Evolutionary conservation across 2,329 filamentous ascomycete genomes (phyloP), one percentile per base, ranked within the genome.

Genomic region (Talaromyces amestolkiae): DNA sequence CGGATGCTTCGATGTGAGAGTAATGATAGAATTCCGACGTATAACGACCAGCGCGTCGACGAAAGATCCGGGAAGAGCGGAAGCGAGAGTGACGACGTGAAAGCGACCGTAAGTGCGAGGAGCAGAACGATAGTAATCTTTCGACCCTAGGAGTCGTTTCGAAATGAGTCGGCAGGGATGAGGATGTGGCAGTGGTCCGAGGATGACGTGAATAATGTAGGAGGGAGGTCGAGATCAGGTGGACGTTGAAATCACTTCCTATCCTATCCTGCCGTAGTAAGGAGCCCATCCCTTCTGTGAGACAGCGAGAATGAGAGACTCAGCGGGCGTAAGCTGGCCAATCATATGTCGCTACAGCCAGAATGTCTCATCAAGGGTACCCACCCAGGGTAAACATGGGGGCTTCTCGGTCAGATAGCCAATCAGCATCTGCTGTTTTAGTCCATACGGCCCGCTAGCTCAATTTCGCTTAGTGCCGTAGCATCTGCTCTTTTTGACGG

Each of bases 161-260:
- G 53, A 37, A 37, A 56, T 56, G 53, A 56, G 53, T 56, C 53
- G 31, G 33, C 53, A 56, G 53, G 53, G 53, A 39, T 56, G 53
- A 37, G 19, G 37, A 56, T 24, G 51, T 27, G 15, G 43, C 43
- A 6, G 9, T 15, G 11, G 22, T 19, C 24, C n/a, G 11, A 31
- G 6, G n/a, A 37, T 56, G 53, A 37, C 33, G 53, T 56, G 53
- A 56, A 56, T 13, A 22, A 39, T 56, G 31, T 19, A 22, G 53
- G n/a, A 56, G 53, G 53, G n/a, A 54, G 31, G 51, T 19, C 35
- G 51, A 54, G 51, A 54, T 54, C 31, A 54, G 51, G 51, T 19
- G 51, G 53, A 35, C n/a, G 51, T 35, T 37, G 27, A 54, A 10
- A 35, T 54, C 51, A 56, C n/a, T 3, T 37, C 9, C 9, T 11